A percentile compares a stretch with the other conserved stretches of the same genome.
Evolutionary conservation across 2,329 filamentous ascomycete species (phyloP).

Genomic region (Penicillium brevicompactum): DNA sequence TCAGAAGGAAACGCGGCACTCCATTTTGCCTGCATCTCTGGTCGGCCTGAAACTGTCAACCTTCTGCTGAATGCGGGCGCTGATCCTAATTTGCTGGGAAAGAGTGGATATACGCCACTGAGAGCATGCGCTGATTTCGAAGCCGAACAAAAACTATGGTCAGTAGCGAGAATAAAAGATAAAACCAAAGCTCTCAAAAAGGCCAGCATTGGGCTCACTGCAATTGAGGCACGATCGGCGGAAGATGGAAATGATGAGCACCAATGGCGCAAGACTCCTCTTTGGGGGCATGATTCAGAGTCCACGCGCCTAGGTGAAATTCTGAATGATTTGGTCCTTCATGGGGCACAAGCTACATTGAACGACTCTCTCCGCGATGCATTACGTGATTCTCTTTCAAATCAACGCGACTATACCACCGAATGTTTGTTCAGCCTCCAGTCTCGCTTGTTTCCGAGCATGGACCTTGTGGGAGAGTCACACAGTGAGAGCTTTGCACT

Average conservation of each 20-base stretch:
- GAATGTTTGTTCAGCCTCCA: neutral
- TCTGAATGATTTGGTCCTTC: neutral
- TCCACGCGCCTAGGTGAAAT: neutral
- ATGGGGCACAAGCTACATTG: neutral
- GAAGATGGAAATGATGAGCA: neutral
- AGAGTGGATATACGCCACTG: neutral
- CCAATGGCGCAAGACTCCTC: neutral
- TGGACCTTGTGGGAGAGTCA: neutral
- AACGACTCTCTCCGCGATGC: neutral
- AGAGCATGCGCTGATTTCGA: conserved; percentile 8
- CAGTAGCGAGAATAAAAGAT: neutral
- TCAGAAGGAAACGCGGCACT: conserved; percentile 14
- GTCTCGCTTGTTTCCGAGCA: neutral
- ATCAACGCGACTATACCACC: neutral
- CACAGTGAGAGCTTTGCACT: neutral
- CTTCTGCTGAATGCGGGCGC: conserved; percentile 10
- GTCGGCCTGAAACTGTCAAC: conserved; percentile 14
- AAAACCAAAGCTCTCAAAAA: neutral
- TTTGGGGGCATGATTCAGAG: neutral
- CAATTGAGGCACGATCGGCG: neutral
- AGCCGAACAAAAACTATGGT: neutral
- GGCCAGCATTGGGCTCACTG: neutral
- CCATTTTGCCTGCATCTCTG: conserved; percentile 20
- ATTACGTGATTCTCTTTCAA: neutral
- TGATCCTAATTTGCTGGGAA: conserved; percentile 5